Percentiles rank a stretch among this genome's conserved stretches.
Evolutionary conservation across 805 yeast species (phyloP).

Genomic region (Brettanomyces custersianus): DNA sequence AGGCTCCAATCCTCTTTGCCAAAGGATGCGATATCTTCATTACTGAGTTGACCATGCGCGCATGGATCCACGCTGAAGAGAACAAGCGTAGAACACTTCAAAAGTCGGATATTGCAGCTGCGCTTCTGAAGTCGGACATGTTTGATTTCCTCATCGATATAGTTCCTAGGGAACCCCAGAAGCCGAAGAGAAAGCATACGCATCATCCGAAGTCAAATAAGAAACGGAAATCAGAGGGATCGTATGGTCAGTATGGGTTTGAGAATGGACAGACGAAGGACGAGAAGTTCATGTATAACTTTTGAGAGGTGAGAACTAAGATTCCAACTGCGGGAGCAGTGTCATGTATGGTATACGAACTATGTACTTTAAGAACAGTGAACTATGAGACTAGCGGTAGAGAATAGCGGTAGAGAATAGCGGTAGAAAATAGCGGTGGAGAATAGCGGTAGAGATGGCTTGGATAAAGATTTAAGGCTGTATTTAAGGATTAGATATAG

Average conservation of each 20-base stretch:
- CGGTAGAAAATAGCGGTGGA: no score
- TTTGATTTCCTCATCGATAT: slow-evolving; percentile 95
- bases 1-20: slow-evolving; percentile 95
- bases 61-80: slow-evolving; percentile 98
- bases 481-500: no score
- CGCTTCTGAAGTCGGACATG: slow-evolving; percentile 91
- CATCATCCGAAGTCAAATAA: slow-evolving; percentile 5
- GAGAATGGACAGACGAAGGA: background rate
- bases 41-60: slow-evolving; percentile 95
- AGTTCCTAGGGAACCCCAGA: slow-evolving; percentile 84
- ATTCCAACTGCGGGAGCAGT: no score
- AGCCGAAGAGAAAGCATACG: slow-evolving; percentile 30
- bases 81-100: slow-evolving; percentile 91
- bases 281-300: no score
- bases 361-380: no score
- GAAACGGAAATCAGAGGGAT: background rate
- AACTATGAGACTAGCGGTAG: no score
- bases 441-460: no score
- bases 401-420: no score
- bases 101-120: slow-evolving; percentile 90
- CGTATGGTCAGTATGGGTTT: no score
- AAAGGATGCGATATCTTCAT: slow-evolving; percentile 97
- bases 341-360: no score
- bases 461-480: no score
- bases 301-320: no score